Evolutionary conservation across 2,329 filamentous ascomycete species (phyloP).

Genomic region (Zymoseptoria passerinii): DNA sequence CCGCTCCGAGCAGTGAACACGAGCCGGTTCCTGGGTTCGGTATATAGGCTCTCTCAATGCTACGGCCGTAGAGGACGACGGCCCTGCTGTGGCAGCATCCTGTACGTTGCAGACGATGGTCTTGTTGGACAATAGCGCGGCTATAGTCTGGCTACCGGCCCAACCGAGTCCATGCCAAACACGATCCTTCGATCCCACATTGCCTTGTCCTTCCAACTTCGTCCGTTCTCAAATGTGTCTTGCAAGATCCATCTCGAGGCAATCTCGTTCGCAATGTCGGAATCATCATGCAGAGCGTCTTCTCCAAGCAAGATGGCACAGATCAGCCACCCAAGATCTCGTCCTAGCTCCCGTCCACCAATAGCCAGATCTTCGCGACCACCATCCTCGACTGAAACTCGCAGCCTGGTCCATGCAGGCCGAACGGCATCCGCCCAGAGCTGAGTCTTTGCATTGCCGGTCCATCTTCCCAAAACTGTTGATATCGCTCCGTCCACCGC

Average conservation of each 20-base stretch:
- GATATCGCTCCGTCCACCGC: not conserved
- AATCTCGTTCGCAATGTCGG: not conserved
- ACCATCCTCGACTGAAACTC: not conserved
- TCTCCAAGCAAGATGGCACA: conserved; percentile 7
- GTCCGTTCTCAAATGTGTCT: not conserved
- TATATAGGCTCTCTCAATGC: no score
- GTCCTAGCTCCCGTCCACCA: conserved; percentile 3
- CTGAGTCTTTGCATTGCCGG: not conserved
- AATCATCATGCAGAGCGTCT: conserved; percentile 5
- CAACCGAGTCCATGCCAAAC: not conserved
- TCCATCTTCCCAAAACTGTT: not conserved
- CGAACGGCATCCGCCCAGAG: not conserved
- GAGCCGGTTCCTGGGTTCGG: no score
- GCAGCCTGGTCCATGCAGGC: not conserved
- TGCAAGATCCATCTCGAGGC: not conserved
- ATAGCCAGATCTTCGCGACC: conserved; percentile 1
- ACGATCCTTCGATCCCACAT: not conserved
- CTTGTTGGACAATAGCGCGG: not conserved
- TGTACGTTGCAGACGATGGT: not conserved
- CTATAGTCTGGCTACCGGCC: not conserved
- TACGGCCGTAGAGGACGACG: no score
- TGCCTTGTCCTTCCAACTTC: not conserved
- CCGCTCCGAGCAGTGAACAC: no score
- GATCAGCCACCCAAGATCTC: conserved; percentile 7
- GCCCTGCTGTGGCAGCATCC: no score